Base-by-base conservation (phyloP, 2,329 filamentous ascomycete genomes). In the Fusarium sp. region DNA sequence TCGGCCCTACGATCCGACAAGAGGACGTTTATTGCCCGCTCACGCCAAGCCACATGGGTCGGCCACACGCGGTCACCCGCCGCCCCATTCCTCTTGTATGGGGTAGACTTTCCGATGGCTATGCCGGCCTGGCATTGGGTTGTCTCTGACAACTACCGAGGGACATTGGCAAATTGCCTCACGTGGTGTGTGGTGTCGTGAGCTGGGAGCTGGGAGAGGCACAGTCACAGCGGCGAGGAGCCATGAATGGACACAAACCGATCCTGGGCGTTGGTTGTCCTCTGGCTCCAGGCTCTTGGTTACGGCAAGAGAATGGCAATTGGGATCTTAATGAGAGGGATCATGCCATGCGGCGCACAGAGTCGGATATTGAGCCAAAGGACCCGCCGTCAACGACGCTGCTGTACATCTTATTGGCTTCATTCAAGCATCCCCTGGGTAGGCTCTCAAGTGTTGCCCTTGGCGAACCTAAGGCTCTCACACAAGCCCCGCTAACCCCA, bases 1-100 rank as follows among this genome's bases (percentile, higher is more conserved):
- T 53, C 72, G 72, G 72, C 44, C 72, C 72, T 74, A 46, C 44
- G 40, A 73, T 70, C 72, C 72, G 72, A 51, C 60, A 62, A 66
- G 41, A 41, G 54, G 41, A 39, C 48, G 37, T 66, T 62, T 37
- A 27, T 44, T 46, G 16, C 55, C 46, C 54, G 37, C 44, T 44
- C 36, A 30, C 55, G 15, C 28, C 30, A 43, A 47, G 28, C 31
- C 27, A 43, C 27, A 18, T 13, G 31, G 41, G 31, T 58, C 16
- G 15, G 15, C 10, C 43, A 41, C 16, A 50, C 46, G 46, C 16
- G 40, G 67, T 69, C 58, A 50, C 55, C 41, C 53, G 61, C 52
- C 41, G 60, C 30, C 31, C 39, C 40, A 31, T 53, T 16, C 34
- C 10, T 31, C 31, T 9, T 13, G 36, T 34, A 16, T 34, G 39